These are phyloP conservation scores for Colletotrichum tanaceti DNA, from an alignment of 2,329 filamentous ascomycete species.

Conservation along the genomic window DNA sequence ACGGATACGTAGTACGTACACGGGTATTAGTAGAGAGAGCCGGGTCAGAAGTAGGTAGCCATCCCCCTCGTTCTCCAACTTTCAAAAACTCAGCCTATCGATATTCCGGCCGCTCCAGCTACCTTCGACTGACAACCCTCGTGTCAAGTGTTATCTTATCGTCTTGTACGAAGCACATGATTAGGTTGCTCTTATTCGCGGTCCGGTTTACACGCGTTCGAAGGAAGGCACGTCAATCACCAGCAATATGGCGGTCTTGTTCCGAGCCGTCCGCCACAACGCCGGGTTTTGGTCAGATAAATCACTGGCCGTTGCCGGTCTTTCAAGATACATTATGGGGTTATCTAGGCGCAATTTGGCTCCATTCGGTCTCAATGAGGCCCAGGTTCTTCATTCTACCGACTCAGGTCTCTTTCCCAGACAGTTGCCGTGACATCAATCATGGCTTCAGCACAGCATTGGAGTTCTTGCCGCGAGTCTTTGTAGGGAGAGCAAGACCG, in stretches of 20 bases:
- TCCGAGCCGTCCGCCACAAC: slow-evolving; percentile 6
- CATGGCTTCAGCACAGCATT: slow-evolving; percentile 1
- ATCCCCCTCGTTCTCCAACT: neutral
- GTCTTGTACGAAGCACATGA: neutral
- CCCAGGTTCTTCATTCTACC: neutral
- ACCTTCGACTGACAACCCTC: neutral
- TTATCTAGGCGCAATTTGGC: neutral
- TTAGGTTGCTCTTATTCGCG: neutral
- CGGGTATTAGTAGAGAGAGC: too few species aligned
- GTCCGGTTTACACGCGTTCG: neutral
- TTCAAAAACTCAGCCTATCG: neutral
- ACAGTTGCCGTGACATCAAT: neutral
- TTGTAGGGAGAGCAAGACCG: slow-evolving; percentile 8
- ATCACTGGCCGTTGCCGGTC: slow-evolving; percentile 10
- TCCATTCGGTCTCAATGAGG: slow-evolving; percentile 3
- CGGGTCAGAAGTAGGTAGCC: neutral
- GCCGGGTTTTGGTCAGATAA: slow-evolving; percentile 13
- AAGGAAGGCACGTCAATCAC: slow-evolving; percentile 3
- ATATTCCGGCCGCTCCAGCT: neutral
- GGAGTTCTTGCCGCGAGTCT: neutral
- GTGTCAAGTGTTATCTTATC: neutral
- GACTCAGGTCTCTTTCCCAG: neutral
- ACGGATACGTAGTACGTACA: too few species aligned
- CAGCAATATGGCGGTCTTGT: slow-evolving; percentile 8
- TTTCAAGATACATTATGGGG: neutral